Conservation (phyloP, 1,284 basidiomycete species). For the Pisolithus thermaeus region DNA sequence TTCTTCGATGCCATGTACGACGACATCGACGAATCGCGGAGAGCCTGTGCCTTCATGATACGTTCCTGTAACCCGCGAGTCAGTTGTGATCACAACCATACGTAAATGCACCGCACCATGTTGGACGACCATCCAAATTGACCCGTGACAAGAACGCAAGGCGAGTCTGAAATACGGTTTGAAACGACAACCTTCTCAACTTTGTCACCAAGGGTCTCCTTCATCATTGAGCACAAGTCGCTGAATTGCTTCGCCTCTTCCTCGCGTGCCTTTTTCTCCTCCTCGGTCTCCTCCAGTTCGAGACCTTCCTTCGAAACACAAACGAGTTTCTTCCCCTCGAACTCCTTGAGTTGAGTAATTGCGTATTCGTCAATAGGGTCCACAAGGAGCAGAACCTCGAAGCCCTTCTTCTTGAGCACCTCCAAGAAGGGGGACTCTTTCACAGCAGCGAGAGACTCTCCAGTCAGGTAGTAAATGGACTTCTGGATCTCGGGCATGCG, state of each 20-base stretch:
- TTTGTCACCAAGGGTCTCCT: conserved; percentile 98
- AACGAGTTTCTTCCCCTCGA: conserved; percentile 96
- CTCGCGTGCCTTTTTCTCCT: conserved; percentile 93
- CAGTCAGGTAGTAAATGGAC: conserved; percentile 99
- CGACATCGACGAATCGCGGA: conserved; percentile 98
- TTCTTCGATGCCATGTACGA: conserved; percentile 99
- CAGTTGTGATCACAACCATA: conserved; percentile 5
- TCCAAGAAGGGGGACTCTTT: conserved; percentile 98
- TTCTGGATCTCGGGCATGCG: conserved; percentile 99
- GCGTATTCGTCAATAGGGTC: conserved; percentile 99
- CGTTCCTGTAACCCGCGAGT: conserved; percentile 56
- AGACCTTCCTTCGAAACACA: conserved; percentile 99
- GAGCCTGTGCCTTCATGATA: conserved; percentile 99
- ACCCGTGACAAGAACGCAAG: conserved; percentile 95
- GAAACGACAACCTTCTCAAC: conserved; percentile 99
- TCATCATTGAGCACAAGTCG: conserved; percentile 91
- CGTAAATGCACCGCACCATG: conserved; percentile 56
- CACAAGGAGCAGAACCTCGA: conserved; percentile 95
- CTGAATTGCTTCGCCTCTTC: conserved; percentile 81
- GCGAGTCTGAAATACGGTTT: conserved; percentile 95
- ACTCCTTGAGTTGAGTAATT: conserved; percentile 98
- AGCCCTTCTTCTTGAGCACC: conserved; percentile 99
- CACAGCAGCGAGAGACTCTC: conserved; percentile 90
- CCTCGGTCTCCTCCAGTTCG: conserved; percentile 98
- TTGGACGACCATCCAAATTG: conserved; percentile 99